Percentiles rank a stretch among this genome's conserved stretches.
These are phyloP conservation scores for Psidium guajava DNA, from an alignment of 345 rosid genomes.

Conservation along the genomic window DNA sequence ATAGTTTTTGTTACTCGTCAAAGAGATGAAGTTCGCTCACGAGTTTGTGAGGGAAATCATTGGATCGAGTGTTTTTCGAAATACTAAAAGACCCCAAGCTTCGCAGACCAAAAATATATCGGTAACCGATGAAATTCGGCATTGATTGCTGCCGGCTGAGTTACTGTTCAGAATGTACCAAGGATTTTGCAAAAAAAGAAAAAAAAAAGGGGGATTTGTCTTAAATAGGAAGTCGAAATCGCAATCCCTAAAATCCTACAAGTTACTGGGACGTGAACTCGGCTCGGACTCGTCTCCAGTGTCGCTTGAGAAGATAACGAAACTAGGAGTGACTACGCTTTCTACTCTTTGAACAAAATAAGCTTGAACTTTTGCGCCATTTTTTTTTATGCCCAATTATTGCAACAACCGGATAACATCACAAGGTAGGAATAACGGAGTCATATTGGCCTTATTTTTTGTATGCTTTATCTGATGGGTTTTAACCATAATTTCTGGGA, in stretches of 20 bases:
- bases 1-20: neutral
- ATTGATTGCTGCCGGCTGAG: no score
- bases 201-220: no score
- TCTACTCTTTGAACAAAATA: no score
- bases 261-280: neutral
- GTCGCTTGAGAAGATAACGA: neutral
- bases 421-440: no score
- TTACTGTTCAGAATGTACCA: neutral
- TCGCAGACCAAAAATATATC: neutral
- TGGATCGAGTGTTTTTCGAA: neutral
- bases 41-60: neutral
- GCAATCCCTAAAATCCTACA: neutral
- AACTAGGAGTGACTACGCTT: no score
- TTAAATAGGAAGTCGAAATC: neutral
- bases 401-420: no score
- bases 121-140: no score
- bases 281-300: neutral
- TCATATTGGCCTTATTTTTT: neutral
- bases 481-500: neutral
- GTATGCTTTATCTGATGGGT: neutral
- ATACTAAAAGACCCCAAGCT: neutral
- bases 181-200: neutral
- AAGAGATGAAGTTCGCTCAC: neutral
- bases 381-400: no score
- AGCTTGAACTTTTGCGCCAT: no score